Evolutionary conservation across 169 alveolate species (phyloP).

Genomic region (Eimeria tenella): DNA sequence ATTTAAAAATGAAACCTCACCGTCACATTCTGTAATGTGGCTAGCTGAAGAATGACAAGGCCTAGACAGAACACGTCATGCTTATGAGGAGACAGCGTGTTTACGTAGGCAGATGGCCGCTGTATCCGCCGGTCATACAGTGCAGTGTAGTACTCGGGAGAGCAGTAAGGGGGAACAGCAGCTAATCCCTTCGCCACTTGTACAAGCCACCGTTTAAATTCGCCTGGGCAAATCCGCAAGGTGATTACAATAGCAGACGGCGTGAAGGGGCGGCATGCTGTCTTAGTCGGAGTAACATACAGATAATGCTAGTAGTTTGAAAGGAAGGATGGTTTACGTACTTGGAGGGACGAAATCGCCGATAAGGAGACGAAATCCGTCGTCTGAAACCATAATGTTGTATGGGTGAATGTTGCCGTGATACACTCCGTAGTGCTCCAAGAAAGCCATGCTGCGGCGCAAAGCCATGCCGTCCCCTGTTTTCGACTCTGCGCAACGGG

Average conservation of each 20-base stretch:
- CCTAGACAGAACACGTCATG: slow-evolving; percentile 78
- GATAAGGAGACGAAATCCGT: slow-evolving; percentile 76
- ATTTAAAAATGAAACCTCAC: slow-evolving; percentile 55
- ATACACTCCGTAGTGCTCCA: slow-evolving; percentile 70
- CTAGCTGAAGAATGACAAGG: slow-evolving; percentile 72
- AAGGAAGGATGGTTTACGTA: not conserved
- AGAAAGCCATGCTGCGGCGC: slow-evolving; percentile 71
- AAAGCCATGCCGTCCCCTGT: not conserved
- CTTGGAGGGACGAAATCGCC: slow-evolving; percentile 77
- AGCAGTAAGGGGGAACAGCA: slow-evolving; percentile 64
- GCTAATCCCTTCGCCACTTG: slow-evolving; percentile 73
- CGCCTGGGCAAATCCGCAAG: slow-evolving; percentile 45
- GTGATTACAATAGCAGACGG: not conserved
- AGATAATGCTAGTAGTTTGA: not conserved
- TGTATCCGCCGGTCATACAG: slow-evolving; percentile 58
- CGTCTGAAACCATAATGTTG: slow-evolving; percentile 79
- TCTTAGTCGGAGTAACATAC: not conserved
- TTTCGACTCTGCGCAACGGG: not conserved
- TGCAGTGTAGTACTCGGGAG: slow-evolving; percentile 75
- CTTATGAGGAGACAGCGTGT: slow-evolving; percentile 70
- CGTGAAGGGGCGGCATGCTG: not conserved
- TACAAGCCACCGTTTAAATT: slow-evolving; percentile 78
- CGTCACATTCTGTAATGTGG: slow-evolving; percentile 69
- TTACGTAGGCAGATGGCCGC: slow-evolving; percentile 48
- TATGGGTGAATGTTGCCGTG: slow-evolving; percentile 78